phyloP scores from a whole-genome alignment of 208 protist genomes.

The Trichomonas gallinae region DNA sequence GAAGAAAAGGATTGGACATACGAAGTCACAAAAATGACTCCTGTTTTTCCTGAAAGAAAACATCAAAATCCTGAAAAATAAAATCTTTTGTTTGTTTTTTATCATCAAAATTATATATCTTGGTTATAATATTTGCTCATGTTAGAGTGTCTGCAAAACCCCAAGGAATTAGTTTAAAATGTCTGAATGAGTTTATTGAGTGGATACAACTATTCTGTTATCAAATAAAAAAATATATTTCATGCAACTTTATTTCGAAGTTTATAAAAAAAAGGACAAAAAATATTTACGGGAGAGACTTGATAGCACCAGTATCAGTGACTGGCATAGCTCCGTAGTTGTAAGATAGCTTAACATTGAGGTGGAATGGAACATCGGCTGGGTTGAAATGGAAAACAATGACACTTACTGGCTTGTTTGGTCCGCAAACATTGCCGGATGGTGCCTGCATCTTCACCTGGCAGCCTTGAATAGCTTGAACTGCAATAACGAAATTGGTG shows the following conservation, averaged over 20 bases:
- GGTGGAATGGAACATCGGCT: background rate
- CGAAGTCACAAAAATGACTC: background rate
- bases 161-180: too few relatives aligned
- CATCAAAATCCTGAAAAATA: too few relatives aligned
- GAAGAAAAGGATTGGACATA: background rate
- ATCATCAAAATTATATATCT: too few relatives aligned
- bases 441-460: background rate
- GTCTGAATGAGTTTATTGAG: too few relatives aligned
- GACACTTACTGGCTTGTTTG: background rate
- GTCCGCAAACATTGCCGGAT: background rate
- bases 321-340: background rate
- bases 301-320: background rate
- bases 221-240: too few relatives aligned
- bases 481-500: background rate
- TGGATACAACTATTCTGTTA: too few relatives aligned
- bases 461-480: background rate
- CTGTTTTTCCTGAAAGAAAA: background rate
- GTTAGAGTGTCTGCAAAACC: too few relatives aligned
- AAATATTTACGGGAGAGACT: background rate
- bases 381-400: background rate
- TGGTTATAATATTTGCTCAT: too few relatives aligned
- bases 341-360: background rate
- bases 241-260: too few relatives aligned
- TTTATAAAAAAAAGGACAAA: background rate
- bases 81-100: too few relatives aligned